Conservation (phyloP, 179 eudicot genomes). For the Drosera spatulata region DNA sequence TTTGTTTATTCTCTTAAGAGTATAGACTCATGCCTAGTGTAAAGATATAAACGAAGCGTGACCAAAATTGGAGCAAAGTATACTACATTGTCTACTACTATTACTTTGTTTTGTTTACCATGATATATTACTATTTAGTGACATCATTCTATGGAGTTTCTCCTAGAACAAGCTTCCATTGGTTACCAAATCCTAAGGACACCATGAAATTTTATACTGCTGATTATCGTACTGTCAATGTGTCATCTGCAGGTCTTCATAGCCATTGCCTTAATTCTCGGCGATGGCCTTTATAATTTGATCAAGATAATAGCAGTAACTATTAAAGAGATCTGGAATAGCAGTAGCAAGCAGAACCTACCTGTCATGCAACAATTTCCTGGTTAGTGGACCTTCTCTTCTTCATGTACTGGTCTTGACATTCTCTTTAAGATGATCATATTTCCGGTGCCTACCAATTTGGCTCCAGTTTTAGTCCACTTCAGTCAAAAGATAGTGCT, state of each 20-base stretch:
- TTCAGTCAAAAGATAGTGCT: too few relatives aligned
- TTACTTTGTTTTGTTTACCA: too few relatives aligned
- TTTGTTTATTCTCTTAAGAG: too few relatives aligned
- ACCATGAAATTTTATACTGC: neutral
- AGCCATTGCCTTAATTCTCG: conserved; percentile 84
- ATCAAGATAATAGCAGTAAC: conserved; percentile 66
- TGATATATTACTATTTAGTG: too few relatives aligned
- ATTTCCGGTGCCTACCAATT: too few relatives aligned
- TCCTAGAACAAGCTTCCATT: too few relatives aligned
- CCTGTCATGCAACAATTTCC: conserved; percentile 44
- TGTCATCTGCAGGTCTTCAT: conserved; percentile 62
- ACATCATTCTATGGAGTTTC: too few relatives aligned
- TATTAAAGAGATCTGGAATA: conserved; percentile 47
- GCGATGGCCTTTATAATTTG: conserved; percentile 94
- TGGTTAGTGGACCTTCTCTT: conserved; percentile 22
- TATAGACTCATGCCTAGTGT: neutral
- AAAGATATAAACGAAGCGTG: neutral
- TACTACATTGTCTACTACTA: too few relatives aligned
- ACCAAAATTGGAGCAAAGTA: too few relatives aligned
- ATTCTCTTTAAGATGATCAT: too few relatives aligned
- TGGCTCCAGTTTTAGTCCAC: too few relatives aligned
- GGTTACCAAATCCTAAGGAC: neutral
- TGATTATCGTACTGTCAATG: neutral
- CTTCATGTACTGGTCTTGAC: too few relatives aligned
- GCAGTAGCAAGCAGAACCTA: conserved; percentile 42